A percentile compares a stretch with the other conserved stretches of the same genome.
Evolutionary conservation across 2,329 filamentous ascomycete genomes (phyloP).

Genomic region (Sarocladiaceae sp.): DNA sequence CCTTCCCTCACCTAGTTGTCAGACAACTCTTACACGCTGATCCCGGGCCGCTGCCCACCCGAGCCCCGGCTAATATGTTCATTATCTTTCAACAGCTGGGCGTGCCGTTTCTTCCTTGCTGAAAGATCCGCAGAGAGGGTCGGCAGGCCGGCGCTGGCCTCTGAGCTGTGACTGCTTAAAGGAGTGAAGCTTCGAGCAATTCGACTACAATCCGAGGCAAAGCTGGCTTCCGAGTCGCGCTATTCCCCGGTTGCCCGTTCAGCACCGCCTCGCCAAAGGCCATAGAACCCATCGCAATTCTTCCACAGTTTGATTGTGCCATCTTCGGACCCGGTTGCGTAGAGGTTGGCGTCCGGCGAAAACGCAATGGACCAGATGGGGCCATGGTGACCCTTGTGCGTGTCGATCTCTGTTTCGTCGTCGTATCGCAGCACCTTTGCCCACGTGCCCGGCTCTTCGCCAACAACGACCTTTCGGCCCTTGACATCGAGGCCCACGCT

Average conservation of each 20-base stretch:
- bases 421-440: slow-evolving; percentile 92
- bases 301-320: slow-evolving; percentile 93
- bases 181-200: slow-evolving; percentile 12
- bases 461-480: slow-evolving; percentile 78
- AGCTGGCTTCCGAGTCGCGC: slow-evolving; percentile 17
- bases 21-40: background rate
- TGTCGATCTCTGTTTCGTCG: slow-evolving; percentile 74
- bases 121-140: background rate
- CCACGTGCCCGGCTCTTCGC: slow-evolving; percentile 90
- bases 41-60: background rate
- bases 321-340: slow-evolving; percentile 93
- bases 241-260: slow-evolving; percentile 29
- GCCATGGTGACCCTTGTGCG: slow-evolving; percentile 94
- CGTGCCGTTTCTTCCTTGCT: background rate
- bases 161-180: slow-evolving; percentile 11
- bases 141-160: slow-evolving; percentile 4
- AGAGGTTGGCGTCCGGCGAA: slow-evolving; percentile 90
- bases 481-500: slow-evolving; percentile 83
- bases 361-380: slow-evolving; percentile 96
- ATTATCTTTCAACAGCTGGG: background rate
- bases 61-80: background rate
- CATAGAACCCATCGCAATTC: slow-evolving; percentile 60
- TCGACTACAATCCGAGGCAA: slow-evolving; percentile 3
- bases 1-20: background rate
- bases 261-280: slow-evolving; percentile 53